Evolutionary conservation across 306 rosid species (phyloP).

Genomic region (Lathyrus oleraceus): DNA sequence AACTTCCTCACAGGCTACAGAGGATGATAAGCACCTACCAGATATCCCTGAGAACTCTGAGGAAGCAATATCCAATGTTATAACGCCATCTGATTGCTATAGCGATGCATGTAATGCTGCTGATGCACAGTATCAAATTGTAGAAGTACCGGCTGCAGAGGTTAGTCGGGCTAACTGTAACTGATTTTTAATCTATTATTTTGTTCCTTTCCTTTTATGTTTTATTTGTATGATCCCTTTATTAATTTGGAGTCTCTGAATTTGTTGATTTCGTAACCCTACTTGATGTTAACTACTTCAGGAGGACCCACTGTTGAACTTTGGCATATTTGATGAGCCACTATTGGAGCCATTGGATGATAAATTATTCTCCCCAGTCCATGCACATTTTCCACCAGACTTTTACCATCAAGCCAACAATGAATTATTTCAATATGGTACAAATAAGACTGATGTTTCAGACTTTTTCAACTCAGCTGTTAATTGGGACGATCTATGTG

Average conservation of each 20-base stretch:
- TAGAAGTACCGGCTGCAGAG: constrained; percentile 33
- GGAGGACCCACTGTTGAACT: constrained; percentile 35
- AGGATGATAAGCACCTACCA: constrained; percentile 39
- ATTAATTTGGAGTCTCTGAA: constrained; percentile 9
- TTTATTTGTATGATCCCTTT: background rate
- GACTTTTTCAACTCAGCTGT: constrained; percentile 49
- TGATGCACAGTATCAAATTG: constrained; percentile 34
- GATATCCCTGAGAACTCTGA: constrained; percentile 43
- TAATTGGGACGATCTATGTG: constrained; percentile 43
- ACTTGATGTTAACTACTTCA: constrained; percentile 32
- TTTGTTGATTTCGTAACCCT: constrained; percentile 33
- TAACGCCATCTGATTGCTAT: constrained; percentile 33
- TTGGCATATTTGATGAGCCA: constrained; percentile 40
- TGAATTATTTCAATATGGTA: constrained; percentile 43
- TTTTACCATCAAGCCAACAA: constrained; percentile 32
- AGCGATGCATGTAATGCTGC: constrained; percentile 35
- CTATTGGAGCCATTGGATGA: constrained; percentile 41
- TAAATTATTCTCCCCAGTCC: constrained; percentile 62
- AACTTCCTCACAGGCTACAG: constrained; percentile 53
- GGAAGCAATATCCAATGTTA: constrained; percentile 52
- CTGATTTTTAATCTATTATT: constrained; percentile 19
- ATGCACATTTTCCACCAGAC: constrained; percentile 53
- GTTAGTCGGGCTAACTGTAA: constrained; percentile 42
- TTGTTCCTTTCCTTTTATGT: background rate
- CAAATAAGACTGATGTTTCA: constrained; percentile 49